phyloP scores from a whole-genome alignment of 202 grass and related monocot species.

The Musa balbisiana region DNA sequence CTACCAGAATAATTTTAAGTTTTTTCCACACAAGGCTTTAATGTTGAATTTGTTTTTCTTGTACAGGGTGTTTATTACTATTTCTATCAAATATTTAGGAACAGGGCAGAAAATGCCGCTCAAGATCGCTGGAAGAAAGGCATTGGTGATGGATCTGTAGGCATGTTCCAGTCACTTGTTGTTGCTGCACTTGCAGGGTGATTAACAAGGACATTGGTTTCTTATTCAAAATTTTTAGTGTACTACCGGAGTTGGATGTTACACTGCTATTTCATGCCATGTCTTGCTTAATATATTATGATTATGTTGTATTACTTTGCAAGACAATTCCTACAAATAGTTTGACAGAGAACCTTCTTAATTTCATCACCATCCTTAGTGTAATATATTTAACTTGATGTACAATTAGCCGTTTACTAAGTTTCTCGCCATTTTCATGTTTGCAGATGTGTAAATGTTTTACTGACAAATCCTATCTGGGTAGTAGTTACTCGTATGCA shows the following conservation, averaged over 20 bases:
- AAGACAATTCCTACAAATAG: not conserved
- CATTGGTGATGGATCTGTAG: constrained; percentile 81
- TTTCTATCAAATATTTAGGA: constrained; percentile 92
- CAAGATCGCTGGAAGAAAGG: constrained; percentile 45
- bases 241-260: not conserved
- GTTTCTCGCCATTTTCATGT: not conserved
- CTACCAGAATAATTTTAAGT: not conserved
- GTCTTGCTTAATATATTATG: not conserved
- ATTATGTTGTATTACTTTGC: not conserved
- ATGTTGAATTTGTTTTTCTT: constrained; percentile 11
- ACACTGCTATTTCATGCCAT: not conserved
- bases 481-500: constrained; percentile 84
- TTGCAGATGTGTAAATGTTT: constrained; percentile 80
- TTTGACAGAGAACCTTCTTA: not conserved
- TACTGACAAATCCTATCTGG: constrained; percentile 97
- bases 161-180: constrained; percentile 77
- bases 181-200: constrained; percentile 84
- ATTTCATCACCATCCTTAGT: not conserved
- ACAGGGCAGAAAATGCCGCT: constrained; percentile 51
- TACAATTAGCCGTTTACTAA: not conserved
- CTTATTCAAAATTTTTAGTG: constrained; percentile 10
- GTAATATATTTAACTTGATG: not conserved
- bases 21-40: not conserved
- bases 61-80: constrained; percentile 91
- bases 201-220: constrained; percentile 20